Evolutionary conservation across 768 basidiomycete genomes (phyloP), one percentile per base, ranked within the genome.

Genomic region (Russula earlei): DNA sequence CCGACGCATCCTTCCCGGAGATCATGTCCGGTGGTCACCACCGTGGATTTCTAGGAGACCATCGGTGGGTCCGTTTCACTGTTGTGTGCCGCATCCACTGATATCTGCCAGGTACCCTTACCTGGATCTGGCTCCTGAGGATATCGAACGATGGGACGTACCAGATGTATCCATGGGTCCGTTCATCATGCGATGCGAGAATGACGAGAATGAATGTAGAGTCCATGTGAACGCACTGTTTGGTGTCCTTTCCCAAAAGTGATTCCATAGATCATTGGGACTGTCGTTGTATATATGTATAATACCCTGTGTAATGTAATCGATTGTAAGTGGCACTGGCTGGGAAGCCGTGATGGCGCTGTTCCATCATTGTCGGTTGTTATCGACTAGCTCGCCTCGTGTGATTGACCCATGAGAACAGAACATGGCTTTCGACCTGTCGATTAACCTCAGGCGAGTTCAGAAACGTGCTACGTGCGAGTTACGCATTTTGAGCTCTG

Each of bases 161-260:
- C 45, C 45, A 15, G 59, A 60, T 10, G 44, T 58, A 34, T 25
- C 59, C 11, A 25, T 60, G 41, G 59, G 59, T 5, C 59, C 59
- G 7, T 52, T 60, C 46, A 27, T 52, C 27, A 44, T 60, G 45
- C 44, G 59, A 27, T 60, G 59, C 46, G 59, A 58, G 29, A 37
- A 22, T 34, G 34, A 47, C 22, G 19, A 29, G 2, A 7, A 34
- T 2, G 17, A 37, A 20, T 12, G 4, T 22, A 44, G 11, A 25
- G 3, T 49, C 10, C 52, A 80, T 29, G 78, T 80, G 62, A 80
- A 82, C 77, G 78, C 78, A 12, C 67, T 79, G 33, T 80, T 77
- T 50, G 79, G 80, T 22, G 80, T 82, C 33, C 68, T 81, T 17
- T 36, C 47, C 29, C 57, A 45, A 20, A 58, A 60, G 24, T 59